Evolutionary conservation across 768 basidiomycete genomes (phyloP).

Genomic region (Tricholoma flavovirens): DNA sequence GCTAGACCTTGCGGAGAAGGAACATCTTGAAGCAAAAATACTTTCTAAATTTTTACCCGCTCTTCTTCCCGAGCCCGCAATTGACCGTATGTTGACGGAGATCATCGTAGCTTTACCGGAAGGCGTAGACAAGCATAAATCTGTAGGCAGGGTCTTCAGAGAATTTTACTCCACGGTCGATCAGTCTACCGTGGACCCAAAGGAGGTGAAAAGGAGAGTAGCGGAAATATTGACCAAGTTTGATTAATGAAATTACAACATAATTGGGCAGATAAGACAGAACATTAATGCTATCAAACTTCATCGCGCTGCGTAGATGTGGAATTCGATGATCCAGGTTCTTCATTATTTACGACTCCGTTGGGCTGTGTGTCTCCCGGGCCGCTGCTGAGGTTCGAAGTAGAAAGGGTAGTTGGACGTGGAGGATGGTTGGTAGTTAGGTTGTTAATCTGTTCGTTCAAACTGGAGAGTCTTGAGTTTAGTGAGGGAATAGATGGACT

Average conservation of each 20-base stretch:
- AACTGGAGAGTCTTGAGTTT: neutral
- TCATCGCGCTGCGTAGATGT: neutral
- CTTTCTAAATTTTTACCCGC: slow-evolving; percentile 57
- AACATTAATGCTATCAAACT: neutral
- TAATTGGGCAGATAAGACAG: neutral
- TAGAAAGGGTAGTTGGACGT: neutral
- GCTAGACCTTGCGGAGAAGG: slow-evolving; percentile 59
- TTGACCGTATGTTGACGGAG: slow-evolving; percentile 46
- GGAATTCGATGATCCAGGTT: neutral
- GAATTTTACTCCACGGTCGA: slow-evolving; percentile 59
- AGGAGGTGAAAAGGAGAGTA: slow-evolving; percentile 49
- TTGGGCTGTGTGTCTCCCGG: slow-evolving; percentile 1
- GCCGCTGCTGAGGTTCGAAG: slow-evolving; percentile 4
- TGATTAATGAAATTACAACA: slow-evolving; percentile 2
- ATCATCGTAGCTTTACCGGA: slow-evolving; percentile 29
- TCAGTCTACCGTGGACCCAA: slow-evolving; percentile 50
- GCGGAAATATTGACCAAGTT: slow-evolving; percentile 29
- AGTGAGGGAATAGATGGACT: slow-evolving; percentile 9
- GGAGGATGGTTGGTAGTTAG: neutral
- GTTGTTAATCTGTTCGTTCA: neutral
- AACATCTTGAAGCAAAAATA: slow-evolving; percentile 49
- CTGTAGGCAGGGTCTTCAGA: slow-evolving; percentile 52
- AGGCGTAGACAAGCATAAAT: slow-evolving; percentile 24
- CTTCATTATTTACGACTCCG: neutral
- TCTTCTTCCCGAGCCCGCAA: slow-evolving; percentile 45